Conservation (phyloP, 371 early-diverging fungal species). For the Rhizoclosmatium hyalinum region DNA sequence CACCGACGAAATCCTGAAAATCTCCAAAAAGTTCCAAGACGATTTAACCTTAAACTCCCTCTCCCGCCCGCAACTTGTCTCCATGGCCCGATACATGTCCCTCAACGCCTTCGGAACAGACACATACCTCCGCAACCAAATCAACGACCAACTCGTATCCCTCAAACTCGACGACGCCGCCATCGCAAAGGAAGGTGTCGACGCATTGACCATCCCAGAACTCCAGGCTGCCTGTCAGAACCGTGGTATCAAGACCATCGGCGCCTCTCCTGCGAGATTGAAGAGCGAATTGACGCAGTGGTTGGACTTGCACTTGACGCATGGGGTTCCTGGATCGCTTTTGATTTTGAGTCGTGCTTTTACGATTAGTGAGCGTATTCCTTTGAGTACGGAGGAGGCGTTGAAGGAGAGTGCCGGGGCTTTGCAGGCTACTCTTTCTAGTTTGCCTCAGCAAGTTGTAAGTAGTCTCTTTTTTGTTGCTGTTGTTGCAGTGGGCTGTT, state of each 20-base stretch:
- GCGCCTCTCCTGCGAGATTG: conserved; percentile 86
- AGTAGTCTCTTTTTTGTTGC: conserved; percentile 34
- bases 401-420: conserved; percentile 72
- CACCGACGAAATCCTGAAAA: conserved; percentile 80
- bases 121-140: conserved; percentile 87
- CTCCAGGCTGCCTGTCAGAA: conserved; percentile 86
- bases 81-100: conserved; percentile 93
- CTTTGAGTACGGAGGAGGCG: conserved; percentile 58
- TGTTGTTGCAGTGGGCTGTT: conserved; percentile 1
- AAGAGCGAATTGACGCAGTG: conserved; percentile 89
- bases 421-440: conserved; percentile 90
- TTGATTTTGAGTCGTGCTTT: conserved; percentile 93
- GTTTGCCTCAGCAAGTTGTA: conserved; percentile 89
- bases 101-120: conserved; percentile 96
- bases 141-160: conserved; percentile 83
- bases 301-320: conserved; percentile 88
- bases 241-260: conserved; percentile 89
- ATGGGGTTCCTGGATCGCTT: conserved; percentile 91
- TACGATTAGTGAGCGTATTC: conserved; percentile 73
- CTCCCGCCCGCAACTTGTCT: conserved; percentile 91
- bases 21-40: conserved; percentile 89
- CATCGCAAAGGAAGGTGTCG: conserved; percentile 89
- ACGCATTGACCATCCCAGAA: conserved; percentile 83
- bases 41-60: conserved; percentile 92
- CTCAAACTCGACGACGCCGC: conserved; percentile 86